These are phyloP conservation scores for Scalesia atractyloides DNA, from an alignment of 129 eudicot genomes.

Conservation along the genomic window DNA sequence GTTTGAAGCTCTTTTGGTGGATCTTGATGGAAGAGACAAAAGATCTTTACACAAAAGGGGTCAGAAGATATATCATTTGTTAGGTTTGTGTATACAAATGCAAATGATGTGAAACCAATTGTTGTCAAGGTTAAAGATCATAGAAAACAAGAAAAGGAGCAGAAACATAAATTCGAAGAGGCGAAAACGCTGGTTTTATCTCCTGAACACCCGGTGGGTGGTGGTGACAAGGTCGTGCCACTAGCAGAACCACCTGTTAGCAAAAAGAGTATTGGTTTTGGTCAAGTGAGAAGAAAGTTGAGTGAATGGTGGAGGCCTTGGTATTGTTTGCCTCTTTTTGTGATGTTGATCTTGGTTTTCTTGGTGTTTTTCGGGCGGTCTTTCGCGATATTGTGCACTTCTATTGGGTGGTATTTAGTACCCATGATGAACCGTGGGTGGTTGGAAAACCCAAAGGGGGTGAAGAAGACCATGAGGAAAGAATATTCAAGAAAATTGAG, in stretches of 20 bases:
- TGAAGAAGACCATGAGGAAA: slow-evolving; percentile 38
- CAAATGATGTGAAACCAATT: slow-evolving; percentile 34
- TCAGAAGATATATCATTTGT: slow-evolving; percentile 47
- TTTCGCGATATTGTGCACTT: slow-evolving; percentile 53
- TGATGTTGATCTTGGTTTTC: slow-evolving; percentile 48
- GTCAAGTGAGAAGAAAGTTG: slow-evolving; percentile 31
- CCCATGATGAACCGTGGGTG: slow-evolving; percentile 33
- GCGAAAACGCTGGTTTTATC: slow-evolving; percentile 12
- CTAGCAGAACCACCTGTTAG: not conserved
- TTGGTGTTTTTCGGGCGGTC: slow-evolving; percentile 51
- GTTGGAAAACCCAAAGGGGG: slow-evolving; percentile 9
- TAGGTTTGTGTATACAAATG: slow-evolving; percentile 35
- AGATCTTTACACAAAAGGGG: slow-evolving; percentile 50
- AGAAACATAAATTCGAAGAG: slow-evolving; percentile 11
- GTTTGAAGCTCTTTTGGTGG: slow-evolving; percentile 48
- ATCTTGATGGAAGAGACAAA: slow-evolving; percentile 50
- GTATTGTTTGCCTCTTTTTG: slow-evolving; percentile 42
- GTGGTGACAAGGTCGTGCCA: slow-evolving; percentile 6
- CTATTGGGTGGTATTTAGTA: slow-evolving; percentile 55
- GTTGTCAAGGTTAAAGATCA: slow-evolving; percentile 43
- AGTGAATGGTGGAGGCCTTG: slow-evolving; percentile 45
- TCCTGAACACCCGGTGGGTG: slow-evolving; percentile 13
- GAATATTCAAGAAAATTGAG: slow-evolving; percentile 33
- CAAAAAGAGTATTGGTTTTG: slow-evolving; percentile 16
- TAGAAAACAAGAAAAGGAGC: slow-evolving; percentile 27